Evolutionary conservation across 805 yeast species (phyloP).

Genomic region (Ascoidea rubescens): DNA sequence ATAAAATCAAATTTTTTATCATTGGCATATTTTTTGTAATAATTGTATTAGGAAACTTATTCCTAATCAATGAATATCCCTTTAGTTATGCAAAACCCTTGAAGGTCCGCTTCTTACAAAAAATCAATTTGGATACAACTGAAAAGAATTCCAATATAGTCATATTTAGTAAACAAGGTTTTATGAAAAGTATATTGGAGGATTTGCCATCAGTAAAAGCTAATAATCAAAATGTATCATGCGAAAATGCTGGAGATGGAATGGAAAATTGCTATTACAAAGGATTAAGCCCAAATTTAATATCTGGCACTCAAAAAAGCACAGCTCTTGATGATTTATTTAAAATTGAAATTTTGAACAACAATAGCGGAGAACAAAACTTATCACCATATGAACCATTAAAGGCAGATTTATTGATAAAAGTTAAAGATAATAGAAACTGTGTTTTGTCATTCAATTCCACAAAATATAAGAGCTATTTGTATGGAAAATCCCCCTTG

Average conservation of each 20-base stretch:
- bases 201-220: conserved; percentile 55
- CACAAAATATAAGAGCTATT: conserved; percentile 22
- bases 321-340: conserved; percentile 29
- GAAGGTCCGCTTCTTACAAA: conserved; percentile 59
- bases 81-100: conserved; percentile 50
- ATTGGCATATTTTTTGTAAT: conserved; percentile 25
- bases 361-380: conserved; percentile 28
- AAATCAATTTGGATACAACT: conserved; percentile 29
- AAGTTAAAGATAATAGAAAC: conserved; percentile 45
- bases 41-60: conserved; percentile 23
- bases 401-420: conserved; percentile 45
- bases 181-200: conserved; percentile 28
- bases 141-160: conserved; percentile 23
- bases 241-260: conserved; percentile 28
- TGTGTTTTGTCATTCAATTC: conserved; percentile 51
- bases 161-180: conserved; percentile 37
- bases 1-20: conserved; percentile 45
- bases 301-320: conserved; percentile 22
- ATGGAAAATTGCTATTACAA: conserved; percentile 38
- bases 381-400: conserved; percentile 50
- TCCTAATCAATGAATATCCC: conserved; percentile 33
- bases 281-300: conserved; percentile 32
- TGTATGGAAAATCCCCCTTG: conserved; percentile 39
- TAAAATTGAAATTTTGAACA: conserved; percentile 33
- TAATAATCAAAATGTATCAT: conserved; percentile 17